Percentiles rank a stretch among this genome's conserved stretches.
These are phyloP conservation scores for Penicillium decumbens DNA, from an alignment of 2,329 filamentous ascomycete genomes.

Conservation along the genomic window DNA sequence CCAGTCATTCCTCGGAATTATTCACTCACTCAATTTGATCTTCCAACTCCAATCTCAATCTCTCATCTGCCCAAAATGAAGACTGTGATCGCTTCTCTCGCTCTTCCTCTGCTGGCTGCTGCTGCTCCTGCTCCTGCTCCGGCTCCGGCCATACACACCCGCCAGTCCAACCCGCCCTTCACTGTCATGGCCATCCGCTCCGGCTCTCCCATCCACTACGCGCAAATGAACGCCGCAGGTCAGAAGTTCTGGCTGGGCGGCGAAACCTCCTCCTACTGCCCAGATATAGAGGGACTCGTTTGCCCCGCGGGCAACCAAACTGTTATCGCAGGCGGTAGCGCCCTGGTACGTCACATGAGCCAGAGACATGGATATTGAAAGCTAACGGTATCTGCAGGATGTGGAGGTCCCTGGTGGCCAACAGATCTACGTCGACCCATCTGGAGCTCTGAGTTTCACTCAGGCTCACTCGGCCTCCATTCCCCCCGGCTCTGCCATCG, in stretches of 20 bases:
- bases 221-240: conserved; percentile 46
- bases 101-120: conserved; percentile 27
- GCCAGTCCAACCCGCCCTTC: conserved; percentile 33
- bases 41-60: neutral
- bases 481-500: conserved; percentile 49
- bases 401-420: conserved; percentile 61
- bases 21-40: neutral
- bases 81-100: conserved; percentile 19
- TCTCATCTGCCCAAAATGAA: conserved; percentile 21
- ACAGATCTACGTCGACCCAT: conserved; percentile 53
- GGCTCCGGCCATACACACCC: conserved; percentile 13
- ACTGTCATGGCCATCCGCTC: conserved; percentile 44
- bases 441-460: conserved; percentile 56
- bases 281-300: conserved; percentile 25
- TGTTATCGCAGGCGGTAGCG: conserved; percentile 40
- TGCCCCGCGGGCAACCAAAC: conserved; percentile 49
- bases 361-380: conserved; percentile 14
- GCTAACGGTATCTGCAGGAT: conserved; percentile 28
- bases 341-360: conserved; percentile 30
- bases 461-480: conserved; percentile 52
- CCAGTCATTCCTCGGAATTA: neutral
- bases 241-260: conserved; percentile 50
- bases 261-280: conserved; percentile 49
- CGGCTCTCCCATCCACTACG: conserved; percentile 49
- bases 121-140: conserved; percentile 13